Percentiles rank a stretch among this genome's conserved stretches.
Conservation (phyloP, 495 filamentous ascomycete genomes). For the Xanthoparmelia taractica region DNA sequence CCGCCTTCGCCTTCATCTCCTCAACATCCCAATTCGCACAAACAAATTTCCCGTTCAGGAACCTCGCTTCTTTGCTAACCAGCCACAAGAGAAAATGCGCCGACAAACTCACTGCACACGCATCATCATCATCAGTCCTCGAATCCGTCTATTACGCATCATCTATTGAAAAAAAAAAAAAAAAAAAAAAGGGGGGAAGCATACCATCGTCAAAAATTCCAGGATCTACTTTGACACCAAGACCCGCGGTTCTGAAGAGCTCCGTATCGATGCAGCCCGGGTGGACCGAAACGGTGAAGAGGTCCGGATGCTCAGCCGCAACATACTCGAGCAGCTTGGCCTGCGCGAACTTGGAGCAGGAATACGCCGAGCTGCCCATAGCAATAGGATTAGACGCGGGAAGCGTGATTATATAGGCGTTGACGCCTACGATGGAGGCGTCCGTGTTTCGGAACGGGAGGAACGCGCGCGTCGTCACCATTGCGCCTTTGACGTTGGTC, state of each 20-base stretch:
- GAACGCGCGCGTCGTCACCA: constrained; percentile 31
- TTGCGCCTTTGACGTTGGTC: constrained; percentile 32
- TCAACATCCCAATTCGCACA: constrained; percentile 49
- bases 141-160: not conserved
- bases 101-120: constrained; percentile 20
- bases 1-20: constrained; percentile 35
- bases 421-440: constrained; percentile 23
- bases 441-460: constrained; percentile 24
- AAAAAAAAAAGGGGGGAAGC: not conserved
- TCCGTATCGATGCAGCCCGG: constrained; percentile 35
- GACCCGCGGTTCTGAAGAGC: constrained; percentile 15
- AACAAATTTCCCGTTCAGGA: constrained; percentile 44
- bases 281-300: constrained; percentile 36
- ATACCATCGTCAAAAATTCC: constrained; percentile 17
- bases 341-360: constrained; percentile 34
- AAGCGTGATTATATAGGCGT: constrained; percentile 29
- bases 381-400: constrained; percentile 29
- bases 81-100: constrained; percentile 41
- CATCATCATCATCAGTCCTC: not conserved
- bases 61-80: constrained; percentile 41
- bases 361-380: constrained; percentile 31
- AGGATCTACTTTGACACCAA: constrained; percentile 7
- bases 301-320: constrained; percentile 36
- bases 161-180: too few species aligned
- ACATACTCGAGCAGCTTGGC: constrained; percentile 36